phyloP scores from a whole-genome alignment of 495 filamentous ascomycete species.

The Astrocystis sublimbata region DNA sequence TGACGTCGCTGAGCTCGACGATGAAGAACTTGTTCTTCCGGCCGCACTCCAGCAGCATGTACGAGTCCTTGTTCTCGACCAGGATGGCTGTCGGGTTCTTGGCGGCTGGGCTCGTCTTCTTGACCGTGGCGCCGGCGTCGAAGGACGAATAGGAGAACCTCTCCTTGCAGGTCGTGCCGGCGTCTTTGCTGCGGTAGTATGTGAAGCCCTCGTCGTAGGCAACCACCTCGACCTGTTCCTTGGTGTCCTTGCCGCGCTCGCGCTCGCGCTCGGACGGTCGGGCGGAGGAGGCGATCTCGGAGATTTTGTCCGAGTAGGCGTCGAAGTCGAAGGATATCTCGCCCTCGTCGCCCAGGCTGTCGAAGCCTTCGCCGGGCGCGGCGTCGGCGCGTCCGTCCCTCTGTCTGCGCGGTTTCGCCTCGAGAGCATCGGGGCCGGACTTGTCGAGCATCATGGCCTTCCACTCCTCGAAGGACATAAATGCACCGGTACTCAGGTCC shows the following conservation, averaged over 20 bases:
- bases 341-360: slow-evolving; percentile 69
- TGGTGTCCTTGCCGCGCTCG: slow-evolving; percentile 45
- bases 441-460: slow-evolving; percentile 90
- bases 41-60: slow-evolving; percentile 93
- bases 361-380: slow-evolving; percentile 31
- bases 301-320: slow-evolving; percentile 50
- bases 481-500: slow-evolving; percentile 77
- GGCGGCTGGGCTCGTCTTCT: slow-evolving; percentile 82
- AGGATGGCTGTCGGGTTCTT: slow-evolving; percentile 85
- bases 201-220: slow-evolving; percentile 47
- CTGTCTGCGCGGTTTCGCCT: slow-evolving; percentile 57
- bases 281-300: slow-evolving; percentile 36
- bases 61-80: slow-evolving; percentile 96
- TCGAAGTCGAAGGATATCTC: slow-evolving; percentile 92
- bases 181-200: slow-evolving; percentile 76
- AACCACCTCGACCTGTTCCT: slow-evolving; percentile 46
- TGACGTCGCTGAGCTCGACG: slow-evolving; percentile 84
- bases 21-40: slow-evolving; percentile 90
- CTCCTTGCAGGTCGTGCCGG: slow-evolving; percentile 86
- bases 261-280: slow-evolving; percentile 40
- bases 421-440: slow-evolving; percentile 78
- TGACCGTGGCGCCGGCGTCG: slow-evolving; percentile 89
- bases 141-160: slow-evolving; percentile 97
- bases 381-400: slow-evolving; percentile 39
- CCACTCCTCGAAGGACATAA: slow-evolving; percentile 98